A percentile compares a stretch with the other conserved stretches of the same genome.
Evolutionary conservation across 345 rosid species (phyloP).

Genomic region (Hibiscus tridactylites): DNA sequence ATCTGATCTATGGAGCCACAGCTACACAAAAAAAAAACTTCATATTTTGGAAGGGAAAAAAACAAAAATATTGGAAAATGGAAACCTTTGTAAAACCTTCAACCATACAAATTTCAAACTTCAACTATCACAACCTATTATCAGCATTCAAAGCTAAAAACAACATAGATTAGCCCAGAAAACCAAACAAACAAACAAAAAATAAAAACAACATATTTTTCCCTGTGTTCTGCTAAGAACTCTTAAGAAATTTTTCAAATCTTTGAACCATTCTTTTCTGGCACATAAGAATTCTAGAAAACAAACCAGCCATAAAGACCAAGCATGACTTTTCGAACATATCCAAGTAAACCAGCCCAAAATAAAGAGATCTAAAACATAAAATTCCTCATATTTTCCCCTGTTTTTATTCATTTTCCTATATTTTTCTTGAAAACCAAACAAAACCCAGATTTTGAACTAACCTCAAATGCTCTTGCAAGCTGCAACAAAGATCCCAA

Average conservation of each 20-base stretch:
- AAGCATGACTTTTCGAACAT: background rate
- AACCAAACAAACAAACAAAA: background rate
- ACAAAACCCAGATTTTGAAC: background rate
- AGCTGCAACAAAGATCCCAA: background rate
- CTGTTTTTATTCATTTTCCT: background rate
- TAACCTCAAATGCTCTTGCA: background rate
- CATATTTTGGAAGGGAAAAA: background rate
- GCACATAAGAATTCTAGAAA: background rate
- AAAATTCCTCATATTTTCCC: background rate
- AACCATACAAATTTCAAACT: no score
- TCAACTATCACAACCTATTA: no score
- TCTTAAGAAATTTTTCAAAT: background rate
- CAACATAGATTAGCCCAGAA: background rate
- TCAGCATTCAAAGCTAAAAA: background rate
- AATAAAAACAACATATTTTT: background rate
- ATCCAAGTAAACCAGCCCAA: background rate
- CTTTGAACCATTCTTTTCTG: background rate
- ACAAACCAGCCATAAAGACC: background rate
- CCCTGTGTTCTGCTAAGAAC: background rate
- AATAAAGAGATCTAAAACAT: background rate
- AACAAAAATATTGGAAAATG: background rate
- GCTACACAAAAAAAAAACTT: background rate
- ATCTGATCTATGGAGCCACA: background rate
- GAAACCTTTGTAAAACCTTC: background rate
- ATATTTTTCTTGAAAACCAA: background rate